A percentile compares a stretch with the other conserved stretches of the same genome.
Evolutionary conservation across 768 basidiomycete genomes (phyloP).

Genomic region (Leccinum variicolor): DNA sequence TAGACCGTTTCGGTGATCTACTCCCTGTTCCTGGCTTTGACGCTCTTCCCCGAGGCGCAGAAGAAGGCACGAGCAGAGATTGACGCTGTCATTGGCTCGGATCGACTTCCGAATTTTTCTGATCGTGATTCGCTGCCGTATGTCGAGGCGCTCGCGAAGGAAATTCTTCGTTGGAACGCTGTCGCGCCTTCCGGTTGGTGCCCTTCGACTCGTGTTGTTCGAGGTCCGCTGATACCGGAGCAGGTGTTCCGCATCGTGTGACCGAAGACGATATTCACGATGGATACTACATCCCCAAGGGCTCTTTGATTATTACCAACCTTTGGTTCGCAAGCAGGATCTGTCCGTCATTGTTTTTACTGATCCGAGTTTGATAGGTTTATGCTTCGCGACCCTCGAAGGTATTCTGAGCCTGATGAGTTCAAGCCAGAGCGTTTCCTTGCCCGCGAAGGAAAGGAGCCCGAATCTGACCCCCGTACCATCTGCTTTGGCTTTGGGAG

Average conservation of each 20-base stretch:
- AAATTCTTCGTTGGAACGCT: slow-evolving; percentile 46
- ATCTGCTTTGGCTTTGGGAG: slow-evolving; percentile 71
- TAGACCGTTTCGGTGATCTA: slow-evolving; percentile 63
- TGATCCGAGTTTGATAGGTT: slow-evolving; percentile 13
- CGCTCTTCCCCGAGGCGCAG: slow-evolving; percentile 51
- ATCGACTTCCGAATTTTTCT: slow-evolving; percentile 56
- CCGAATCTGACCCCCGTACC: slow-evolving; percentile 55
- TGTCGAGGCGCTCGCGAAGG: slow-evolving; percentile 56
- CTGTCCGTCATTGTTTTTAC: slow-evolving; percentile 2
- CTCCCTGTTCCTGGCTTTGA: slow-evolving; percentile 60
- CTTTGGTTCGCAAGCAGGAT: slow-evolving; percentile 11
- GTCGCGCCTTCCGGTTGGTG: slow-evolving; percentile 38
- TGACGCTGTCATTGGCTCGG: slow-evolving; percentile 54
- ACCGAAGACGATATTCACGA: slow-evolving; percentile 61
- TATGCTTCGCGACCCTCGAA: slow-evolving; percentile 33
- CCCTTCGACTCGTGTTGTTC: slow-evolving; percentile 16
- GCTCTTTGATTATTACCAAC: slow-evolving; percentile 26
- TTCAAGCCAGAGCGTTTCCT: slow-evolving; percentile 66
- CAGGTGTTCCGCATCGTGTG: slow-evolving; percentile 44
- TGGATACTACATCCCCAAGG: slow-evolving; percentile 59
- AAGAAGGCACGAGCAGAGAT: slow-evolving; percentile 63
- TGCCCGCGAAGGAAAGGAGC: slow-evolving; percentile 29
- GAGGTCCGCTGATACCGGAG: slow-evolving; percentile 29
- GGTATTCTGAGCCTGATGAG: slow-evolving; percentile 49
- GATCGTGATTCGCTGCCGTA: slow-evolving; percentile 60